These are phyloP conservation scores for Gynostemma pentaphyllum DNA, from an alignment of 306 rosid genomes.

Conservation along the genomic window DNA sequence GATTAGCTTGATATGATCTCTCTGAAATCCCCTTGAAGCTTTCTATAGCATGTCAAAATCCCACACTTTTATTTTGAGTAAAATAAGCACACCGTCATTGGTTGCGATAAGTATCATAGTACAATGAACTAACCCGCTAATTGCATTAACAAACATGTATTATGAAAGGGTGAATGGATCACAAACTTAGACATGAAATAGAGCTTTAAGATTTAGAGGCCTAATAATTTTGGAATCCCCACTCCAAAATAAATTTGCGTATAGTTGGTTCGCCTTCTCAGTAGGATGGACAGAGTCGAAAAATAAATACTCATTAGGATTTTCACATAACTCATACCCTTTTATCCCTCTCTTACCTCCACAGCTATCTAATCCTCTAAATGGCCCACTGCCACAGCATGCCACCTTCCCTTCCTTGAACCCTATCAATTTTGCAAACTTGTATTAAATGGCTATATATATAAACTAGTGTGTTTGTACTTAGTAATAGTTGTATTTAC, in stretches of 20 bases:
- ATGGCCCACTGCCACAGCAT: too few relatives aligned
- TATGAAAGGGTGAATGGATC: too few relatives aligned
- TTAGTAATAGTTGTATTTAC: constrained; percentile 17
- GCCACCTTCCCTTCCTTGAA: too few relatives aligned
- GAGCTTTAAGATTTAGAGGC: constrained; percentile 21
- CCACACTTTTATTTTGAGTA: too few relatives aligned
- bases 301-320: constrained; percentile 15
- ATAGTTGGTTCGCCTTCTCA: constrained; percentile 18
- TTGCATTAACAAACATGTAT: too few relatives aligned
- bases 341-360: too few relatives aligned
- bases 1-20: too few relatives aligned
- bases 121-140: too few relatives aligned
- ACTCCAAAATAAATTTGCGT: constrained; percentile 24
- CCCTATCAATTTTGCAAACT: too few relatives aligned
- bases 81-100: neutral
- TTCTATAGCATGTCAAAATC: too few relatives aligned
- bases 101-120: neutral
- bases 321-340: neutral
- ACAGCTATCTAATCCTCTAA: too few relatives aligned
- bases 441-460: neutral
- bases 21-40: too few relatives aligned
- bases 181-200: constrained; percentile 10
- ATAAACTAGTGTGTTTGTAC: neutral
- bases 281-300: constrained; percentile 25
- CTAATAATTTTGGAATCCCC: constrained; percentile 10